Percentiles rank a stretch among this genome's conserved stretches.
These are phyloP conservation scores for Pulveroboletus frians DNA, from an alignment of 768 basidiomycete genomes.

Conservation along the genomic window DNA sequence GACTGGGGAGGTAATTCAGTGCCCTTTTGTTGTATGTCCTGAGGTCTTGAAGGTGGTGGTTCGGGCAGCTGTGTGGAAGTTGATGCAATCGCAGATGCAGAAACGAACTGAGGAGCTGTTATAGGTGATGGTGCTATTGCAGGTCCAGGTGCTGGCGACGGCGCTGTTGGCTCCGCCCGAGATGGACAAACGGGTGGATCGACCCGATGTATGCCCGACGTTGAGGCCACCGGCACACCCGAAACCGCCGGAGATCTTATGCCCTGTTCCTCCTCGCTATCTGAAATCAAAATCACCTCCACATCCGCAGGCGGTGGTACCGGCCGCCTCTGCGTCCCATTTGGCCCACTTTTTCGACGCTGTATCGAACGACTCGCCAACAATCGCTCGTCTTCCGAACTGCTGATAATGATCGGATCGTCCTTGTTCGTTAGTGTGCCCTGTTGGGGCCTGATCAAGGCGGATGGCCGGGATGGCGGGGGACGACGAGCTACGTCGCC, in stretches of 20 bases:
- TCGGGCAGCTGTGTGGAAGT: background rate
- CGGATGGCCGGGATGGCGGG: slow-evolving; percentile 4
- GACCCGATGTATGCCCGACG: background rate
- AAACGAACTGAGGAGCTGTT: background rate
- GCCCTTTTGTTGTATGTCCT: background rate
- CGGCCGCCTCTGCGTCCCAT: background rate
- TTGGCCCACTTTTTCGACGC: background rate
- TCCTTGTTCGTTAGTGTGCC: background rate
- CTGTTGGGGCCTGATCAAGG: background rate
- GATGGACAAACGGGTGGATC: background rate
- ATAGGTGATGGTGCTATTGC: background rate
- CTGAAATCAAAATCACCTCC: slow-evolving; percentile 29
- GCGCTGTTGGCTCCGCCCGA: background rate
- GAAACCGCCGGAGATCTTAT: background rate
- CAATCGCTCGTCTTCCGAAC: slow-evolving; percentile 13
- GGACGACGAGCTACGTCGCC: slow-evolving; percentile 5
- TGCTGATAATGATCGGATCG: slow-evolving; percentile 25
- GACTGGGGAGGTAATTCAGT: background rate
- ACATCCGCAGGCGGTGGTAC: slow-evolving; percentile 6
- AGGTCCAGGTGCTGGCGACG: background rate
- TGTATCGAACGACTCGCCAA: background rate
- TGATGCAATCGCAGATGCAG: background rate
- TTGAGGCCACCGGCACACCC: background rate
- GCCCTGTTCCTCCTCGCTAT: slow-evolving; percentile 20
- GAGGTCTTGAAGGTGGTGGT: background rate